Base-by-base conservation (phyloP, 1,284 basidiomycete species). In the Vanrija sp. region DNA sequence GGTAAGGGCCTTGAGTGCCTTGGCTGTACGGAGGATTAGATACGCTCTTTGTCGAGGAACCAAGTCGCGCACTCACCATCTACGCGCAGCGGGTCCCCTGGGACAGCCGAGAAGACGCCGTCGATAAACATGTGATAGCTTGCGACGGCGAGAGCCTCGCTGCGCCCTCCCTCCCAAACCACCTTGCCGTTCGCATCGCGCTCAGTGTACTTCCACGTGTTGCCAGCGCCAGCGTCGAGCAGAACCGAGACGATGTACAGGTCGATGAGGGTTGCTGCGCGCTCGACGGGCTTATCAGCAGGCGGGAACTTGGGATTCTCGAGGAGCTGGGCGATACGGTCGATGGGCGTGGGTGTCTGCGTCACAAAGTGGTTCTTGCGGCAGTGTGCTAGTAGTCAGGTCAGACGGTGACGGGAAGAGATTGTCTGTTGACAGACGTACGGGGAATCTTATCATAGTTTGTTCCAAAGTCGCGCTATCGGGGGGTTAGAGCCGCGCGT, bases 211-310 rank as follows among this genome's bases (percentile, higher is more conserved):
- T 75, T 77, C 94, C 94, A 97, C 16, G 77, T 73, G 60, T 85
- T 86, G 0, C 94, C 94, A 0, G 93, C 94, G 0, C 93, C 94
- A 0, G 94, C 94, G 65, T 97, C 94, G 46, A 97, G 85, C 12
- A 97, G 80, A 6, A 97, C 94, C 6, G 90, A 91, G 18, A 95
- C 90, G 57, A 97, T 81, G 78, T 94, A 95, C 29, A 97, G 83
- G 76, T 98, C 94, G 65, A 97, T 81, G 19, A 92, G 80, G 1
- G 90, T 81, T 51, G 84, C 84, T 49, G 85, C 83, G 43, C 83
- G 82, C 68, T 91, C 89, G 50, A 83, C 55, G 5, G 65, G 83
- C 5, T 73, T 65, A 12, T 46, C 52, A 5, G 38, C 15, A 6
- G 51, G 44, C 9, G 68, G 65, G 59, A 71, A 66, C 6, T 51